Evolutionary conservation across 78 protist species (phyloP).

Genomic region (Bodo saltans): DNA sequence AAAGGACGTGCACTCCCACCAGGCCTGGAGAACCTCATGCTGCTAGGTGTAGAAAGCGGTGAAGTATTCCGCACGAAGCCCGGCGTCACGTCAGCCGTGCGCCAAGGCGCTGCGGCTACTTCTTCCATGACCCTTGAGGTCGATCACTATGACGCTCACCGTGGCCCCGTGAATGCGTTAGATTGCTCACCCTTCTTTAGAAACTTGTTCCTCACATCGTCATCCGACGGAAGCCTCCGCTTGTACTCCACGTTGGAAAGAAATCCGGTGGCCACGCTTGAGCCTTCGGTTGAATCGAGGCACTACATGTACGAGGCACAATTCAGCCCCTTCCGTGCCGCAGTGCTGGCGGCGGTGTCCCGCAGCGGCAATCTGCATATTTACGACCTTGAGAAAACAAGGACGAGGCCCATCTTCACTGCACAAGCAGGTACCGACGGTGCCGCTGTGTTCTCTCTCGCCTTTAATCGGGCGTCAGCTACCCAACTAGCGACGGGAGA

Average conservation of each 20-base stretch:
- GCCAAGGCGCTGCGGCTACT: not conserved
- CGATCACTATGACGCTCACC: not conserved
- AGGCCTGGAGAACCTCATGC: not conserved
- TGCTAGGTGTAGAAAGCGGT: not conserved
- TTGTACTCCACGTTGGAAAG: not conserved
- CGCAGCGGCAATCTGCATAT: not conserved
- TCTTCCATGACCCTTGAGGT: not conserved
- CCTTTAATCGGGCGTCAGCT: not conserved
- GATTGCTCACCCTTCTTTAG: constrained; percentile 26
- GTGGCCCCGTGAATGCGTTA: constrained; percentile 19
- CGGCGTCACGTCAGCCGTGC: not conserved
- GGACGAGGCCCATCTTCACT: not conserved
- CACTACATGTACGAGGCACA: not conserved
- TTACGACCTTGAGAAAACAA: not conserved
- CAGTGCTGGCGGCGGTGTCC: not conserved
- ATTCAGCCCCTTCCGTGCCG: not conserved
- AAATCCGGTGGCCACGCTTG: not conserved
- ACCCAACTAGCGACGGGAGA: not conserved
- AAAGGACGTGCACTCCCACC: not conserved
- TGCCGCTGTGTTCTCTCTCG: not conserved
- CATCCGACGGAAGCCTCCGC: not conserved
- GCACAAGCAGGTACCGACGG: not conserved
- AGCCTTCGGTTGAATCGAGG: not conserved
- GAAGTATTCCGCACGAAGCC: not conserved
- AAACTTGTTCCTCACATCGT: constrained; percentile 9